Evolutionary conservation across 768 basidiomycete species (phyloP).

Genomic region (Boletellus sp.): DNA sequence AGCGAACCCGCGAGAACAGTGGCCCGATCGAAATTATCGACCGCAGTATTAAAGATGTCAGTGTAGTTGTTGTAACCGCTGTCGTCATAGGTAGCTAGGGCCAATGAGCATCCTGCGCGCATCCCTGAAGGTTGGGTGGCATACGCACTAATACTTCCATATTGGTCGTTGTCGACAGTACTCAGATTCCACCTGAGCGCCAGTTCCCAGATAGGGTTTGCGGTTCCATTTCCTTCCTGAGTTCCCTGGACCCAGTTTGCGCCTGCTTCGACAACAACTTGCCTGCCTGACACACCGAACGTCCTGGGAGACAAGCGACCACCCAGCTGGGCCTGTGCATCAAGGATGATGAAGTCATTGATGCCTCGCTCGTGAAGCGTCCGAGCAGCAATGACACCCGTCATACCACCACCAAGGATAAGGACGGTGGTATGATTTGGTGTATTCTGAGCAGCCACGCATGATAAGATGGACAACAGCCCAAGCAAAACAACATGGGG

Average conservation of each 20-base stretch:
- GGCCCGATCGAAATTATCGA: conserved; percentile 38
- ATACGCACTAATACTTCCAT: conserved; percentile 41
- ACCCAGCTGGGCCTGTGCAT: conserved; percentile 55
- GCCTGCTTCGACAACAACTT: conserved; percentile 51
- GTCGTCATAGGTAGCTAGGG: conserved; percentile 49
- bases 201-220: conserved; percentile 57
- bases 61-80: conserved; percentile 48
- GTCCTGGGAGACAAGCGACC: conserved; percentile 51
- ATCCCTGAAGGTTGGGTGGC: not conserved
- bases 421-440: conserved; percentile 38
- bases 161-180: conserved; percentile 44
- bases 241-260: conserved; percentile 60
- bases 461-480: conserved; percentile 1
- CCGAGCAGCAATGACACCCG: conserved; percentile 63
- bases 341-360: conserved; percentile 57
- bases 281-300: conserved; percentile 39
- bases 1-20: conserved; percentile 44
- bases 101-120: not conserved
- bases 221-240: conserved; percentile 44
- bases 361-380: conserved; percentile 53
- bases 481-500: not conserved
- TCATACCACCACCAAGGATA: conserved; percentile 63
- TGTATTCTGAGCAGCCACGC: conserved; percentile 11
- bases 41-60: conserved; percentile 40
- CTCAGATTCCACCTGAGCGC: conserved; percentile 50